phyloP scores from a whole-genome alignment of 805 yeast genomes.

The Candida mattraensis region DNA sequence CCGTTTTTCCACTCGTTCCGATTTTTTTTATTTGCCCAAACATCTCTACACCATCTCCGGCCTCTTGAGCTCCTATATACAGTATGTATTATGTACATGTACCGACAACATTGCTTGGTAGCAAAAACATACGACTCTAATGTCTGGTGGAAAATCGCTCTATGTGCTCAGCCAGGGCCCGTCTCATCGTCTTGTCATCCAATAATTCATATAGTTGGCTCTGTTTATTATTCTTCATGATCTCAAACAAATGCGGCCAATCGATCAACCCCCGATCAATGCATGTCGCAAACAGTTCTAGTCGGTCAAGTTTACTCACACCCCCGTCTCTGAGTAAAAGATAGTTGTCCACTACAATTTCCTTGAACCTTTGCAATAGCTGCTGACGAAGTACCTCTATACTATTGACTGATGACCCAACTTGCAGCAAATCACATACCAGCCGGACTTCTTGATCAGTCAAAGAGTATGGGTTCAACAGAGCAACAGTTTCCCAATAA shows the following conservation, averaged over 20 bases:
- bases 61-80: too few species aligned
- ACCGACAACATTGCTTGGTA: too few species aligned
- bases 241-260: constrained; percentile 20
- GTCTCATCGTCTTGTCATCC: constrained; percentile 19
- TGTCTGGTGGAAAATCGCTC: constrained; percentile 11
- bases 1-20: constrained; percentile 10
- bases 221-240: constrained; percentile 1
- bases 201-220: constrained; percentile 19
- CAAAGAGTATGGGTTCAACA: constrained; percentile 49
- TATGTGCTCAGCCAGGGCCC: constrained; percentile 15
- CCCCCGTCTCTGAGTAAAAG: constrained; percentile 42
- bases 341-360: constrained; percentile 54
- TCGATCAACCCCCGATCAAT: constrained; percentile 56
- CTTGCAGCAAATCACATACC: constrained; percentile 35
- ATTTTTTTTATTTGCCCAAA: constrained; percentile 8
- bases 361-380: constrained; percentile 41
- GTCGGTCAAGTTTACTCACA: constrained; percentile 45
- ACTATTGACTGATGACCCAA: constrained; percentile 27
- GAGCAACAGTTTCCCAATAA: constrained; percentile 28
- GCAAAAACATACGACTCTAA: too few species aligned
- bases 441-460: constrained; percentile 38
- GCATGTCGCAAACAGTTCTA: constrained; percentile 55
- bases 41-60: constrained; percentile 22
- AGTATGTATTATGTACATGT: too few species aligned
- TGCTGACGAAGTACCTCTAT: constrained; percentile 37